phyloP scores from a whole-genome alignment of 169 alveolate genomes.

The Plasmodium vivax region DNA sequence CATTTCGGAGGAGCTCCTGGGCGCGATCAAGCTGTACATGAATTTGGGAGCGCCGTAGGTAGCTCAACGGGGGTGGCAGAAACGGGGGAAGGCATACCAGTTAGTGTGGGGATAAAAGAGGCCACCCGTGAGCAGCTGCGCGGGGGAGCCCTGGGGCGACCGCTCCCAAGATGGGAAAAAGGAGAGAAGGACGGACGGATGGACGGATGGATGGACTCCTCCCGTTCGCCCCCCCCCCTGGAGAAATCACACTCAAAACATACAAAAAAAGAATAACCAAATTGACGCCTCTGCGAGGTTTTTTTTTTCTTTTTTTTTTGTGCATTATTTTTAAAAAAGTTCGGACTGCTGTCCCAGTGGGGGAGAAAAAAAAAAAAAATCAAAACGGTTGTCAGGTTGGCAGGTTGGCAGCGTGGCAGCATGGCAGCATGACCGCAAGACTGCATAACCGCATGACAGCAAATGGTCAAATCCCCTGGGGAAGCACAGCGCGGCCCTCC shows the following conservation, averaged over 20 bases:
- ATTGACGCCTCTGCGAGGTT: neutral
- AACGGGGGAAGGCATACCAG: neutral
- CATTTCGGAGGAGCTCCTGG: slow-evolving; percentile 34
- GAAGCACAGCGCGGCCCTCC: neutral
- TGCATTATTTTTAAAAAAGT: neutral
- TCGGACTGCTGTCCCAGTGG: neutral
- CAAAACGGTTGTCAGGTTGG: neutral
- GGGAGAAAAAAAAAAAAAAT: neutral
- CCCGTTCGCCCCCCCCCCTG: neutral
- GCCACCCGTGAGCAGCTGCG: neutral
- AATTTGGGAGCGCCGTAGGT: neutral
- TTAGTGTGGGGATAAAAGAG: neutral
- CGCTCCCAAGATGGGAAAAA: too few species aligned
- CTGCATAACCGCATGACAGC: too few species aligned
- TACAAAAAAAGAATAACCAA: neutral
- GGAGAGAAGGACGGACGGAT: too few species aligned
- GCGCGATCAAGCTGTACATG: slow-evolving; percentile 17
- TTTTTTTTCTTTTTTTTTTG: neutral
- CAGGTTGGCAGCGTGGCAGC: too few species aligned
- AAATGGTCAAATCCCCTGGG: neutral
- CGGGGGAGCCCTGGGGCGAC: neutral
- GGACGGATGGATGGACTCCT: neutral
- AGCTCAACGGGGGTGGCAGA: neutral
- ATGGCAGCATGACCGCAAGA: too few species aligned
- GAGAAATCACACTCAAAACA: neutral